A percentile compares a stretch with the other conserved stretches of the same genome.
These are phyloP conservation scores for Zygnema cylindricum DNA, from an alignment of 139 green algal genomes.

Conservation along the genomic window DNA sequence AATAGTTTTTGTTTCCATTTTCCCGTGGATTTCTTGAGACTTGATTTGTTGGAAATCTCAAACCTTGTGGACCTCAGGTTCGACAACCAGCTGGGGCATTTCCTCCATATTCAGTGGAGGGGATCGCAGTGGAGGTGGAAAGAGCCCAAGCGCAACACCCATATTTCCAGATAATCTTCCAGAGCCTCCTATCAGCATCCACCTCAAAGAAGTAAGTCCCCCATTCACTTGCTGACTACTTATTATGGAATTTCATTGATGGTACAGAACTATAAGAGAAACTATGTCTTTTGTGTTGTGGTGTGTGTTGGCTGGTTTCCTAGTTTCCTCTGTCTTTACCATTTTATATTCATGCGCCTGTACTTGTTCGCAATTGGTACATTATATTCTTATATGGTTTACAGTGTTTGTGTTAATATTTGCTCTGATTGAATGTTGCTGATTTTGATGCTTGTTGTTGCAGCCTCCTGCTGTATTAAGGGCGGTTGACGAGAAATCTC, in stretches of 20 bases:
- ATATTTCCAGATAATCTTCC: neutral
- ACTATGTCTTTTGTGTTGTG: no score
- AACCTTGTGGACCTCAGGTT: neutral
- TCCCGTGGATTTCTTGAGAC: no score
- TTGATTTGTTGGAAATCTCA: no score
- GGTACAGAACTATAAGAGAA: no score
- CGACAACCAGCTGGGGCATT: constrained; percentile 30
- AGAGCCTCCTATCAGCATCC: constrained; percentile 33
- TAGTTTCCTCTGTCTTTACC: neutral
- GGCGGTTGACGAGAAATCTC: constrained; percentile 57
- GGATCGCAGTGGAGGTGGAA: constrained; percentile 26
- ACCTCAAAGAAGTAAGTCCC: constrained; percentile 30
- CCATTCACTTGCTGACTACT: no score
- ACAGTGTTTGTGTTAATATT: no score
- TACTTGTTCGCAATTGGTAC: neutral
- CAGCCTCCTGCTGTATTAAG: constrained; percentile 52
- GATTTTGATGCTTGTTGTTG: neutral
- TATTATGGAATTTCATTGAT: no score
- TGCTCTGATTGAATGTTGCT: no score
- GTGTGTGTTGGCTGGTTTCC: no score
- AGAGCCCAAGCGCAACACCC: neutral
- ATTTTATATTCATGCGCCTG: neutral
- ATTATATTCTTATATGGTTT: neutral
- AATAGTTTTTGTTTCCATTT: no score
- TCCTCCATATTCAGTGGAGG: constrained; percentile 39